A percentile compares a stretch with the other conserved stretches of the same genome.
These are phyloP conservation scores for Ophiostoma angusticollis DNA, from an alignment of 2,329 filamentous ascomycete genomes.

Conservation along the genomic window DNA sequence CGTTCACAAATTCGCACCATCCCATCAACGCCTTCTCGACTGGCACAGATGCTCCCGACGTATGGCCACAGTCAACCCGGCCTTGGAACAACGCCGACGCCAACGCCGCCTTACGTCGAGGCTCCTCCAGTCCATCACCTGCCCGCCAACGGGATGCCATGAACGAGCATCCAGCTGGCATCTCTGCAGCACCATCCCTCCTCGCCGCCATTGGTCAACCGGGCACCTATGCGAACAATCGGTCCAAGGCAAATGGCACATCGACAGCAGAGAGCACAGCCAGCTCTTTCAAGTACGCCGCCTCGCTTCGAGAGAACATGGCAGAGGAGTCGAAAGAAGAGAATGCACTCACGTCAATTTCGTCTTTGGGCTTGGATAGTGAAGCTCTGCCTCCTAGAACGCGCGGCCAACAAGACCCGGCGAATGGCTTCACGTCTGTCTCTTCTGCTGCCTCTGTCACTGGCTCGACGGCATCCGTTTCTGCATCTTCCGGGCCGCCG, in stretches of 20 bases:
- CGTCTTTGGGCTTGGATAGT: conserved; percentile 4
- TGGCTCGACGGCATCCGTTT: conserved; percentile 1
- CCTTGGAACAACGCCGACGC: conserved; percentile 47
- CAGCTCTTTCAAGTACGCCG: conserved; percentile 28
- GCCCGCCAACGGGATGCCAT: conserved; percentile 36
- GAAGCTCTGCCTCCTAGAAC: conserved; percentile 2
- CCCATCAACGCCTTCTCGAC: neutral
- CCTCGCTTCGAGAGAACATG: conserved; percentile 5
- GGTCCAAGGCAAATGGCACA: conserved; percentile 21
- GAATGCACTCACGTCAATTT: neutral
- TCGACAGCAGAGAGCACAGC: conserved; percentile 32
- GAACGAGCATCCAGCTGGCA: conserved; percentile 27
- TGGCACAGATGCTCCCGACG: conserved; percentile 1
- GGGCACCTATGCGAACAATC: conserved; percentile 18
- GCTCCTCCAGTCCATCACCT: conserved; percentile 45
- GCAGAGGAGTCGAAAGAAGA: neutral
- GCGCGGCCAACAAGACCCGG: neutral
- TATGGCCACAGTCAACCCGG: conserved; percentile 26
- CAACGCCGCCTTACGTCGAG: conserved; percentile 27
- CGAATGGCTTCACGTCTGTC: neutral
- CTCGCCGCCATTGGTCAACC: conserved; percentile 33
- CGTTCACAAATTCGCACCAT: conserved; percentile 17
- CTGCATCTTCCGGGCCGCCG: conserved; percentile 1
- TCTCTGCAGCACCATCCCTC: conserved; percentile 28
- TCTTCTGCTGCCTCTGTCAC: conserved; percentile 4